Conservation (phyloP, 2,329 filamentous ascomycete species). For the Lachnellula willkommii region DNA sequence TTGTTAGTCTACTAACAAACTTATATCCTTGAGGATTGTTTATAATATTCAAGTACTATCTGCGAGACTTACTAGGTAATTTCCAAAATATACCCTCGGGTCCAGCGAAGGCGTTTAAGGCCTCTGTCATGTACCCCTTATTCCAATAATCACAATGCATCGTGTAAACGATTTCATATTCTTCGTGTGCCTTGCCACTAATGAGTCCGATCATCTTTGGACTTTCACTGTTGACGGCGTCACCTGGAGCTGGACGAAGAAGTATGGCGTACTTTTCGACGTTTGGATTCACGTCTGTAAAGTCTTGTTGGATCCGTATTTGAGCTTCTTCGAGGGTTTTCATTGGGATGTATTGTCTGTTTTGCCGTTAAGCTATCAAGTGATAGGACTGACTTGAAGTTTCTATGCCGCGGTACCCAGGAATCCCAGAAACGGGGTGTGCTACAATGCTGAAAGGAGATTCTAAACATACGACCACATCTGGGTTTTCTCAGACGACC, state of each 20-base stretch:
- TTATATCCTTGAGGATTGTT: neutral
- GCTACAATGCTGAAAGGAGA: neutral
- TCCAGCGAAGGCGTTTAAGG: slow-evolving; percentile 12
- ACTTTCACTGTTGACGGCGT: neutral
- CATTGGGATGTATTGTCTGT: neutral
- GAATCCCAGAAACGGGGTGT: too few relatives aligned
- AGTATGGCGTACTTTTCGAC: slow-evolving; percentile 12
- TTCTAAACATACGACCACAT: slow-evolving; percentile 11
- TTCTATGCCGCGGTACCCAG: too few relatives aligned
- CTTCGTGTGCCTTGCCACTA: slow-evolving; percentile 11
- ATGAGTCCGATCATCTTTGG: slow-evolving; percentile 15
- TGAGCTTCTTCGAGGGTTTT: slow-evolving; percentile 5
- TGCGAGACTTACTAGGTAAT: slow-evolving; percentile 5
- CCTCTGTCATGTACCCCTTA: slow-evolving; percentile 19
- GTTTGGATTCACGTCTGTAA: slow-evolving; percentile 4
- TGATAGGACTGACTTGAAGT: too few relatives aligned
- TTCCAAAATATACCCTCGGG: slow-evolving; percentile 10
- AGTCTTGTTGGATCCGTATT: slow-evolving; percentile 1
- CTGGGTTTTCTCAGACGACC: slow-evolving; percentile 5
- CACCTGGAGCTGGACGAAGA: neutral
- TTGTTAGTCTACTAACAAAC: too few relatives aligned
- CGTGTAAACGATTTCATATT: slow-evolving; percentile 16
- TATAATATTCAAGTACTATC: neutral
- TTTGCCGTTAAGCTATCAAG: neutral
- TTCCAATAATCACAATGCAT: slow-evolving; percentile 13